Base-by-base conservation (phyloP, 495 filamentous ascomycete species). In the Penicillium pulvis region DNA sequence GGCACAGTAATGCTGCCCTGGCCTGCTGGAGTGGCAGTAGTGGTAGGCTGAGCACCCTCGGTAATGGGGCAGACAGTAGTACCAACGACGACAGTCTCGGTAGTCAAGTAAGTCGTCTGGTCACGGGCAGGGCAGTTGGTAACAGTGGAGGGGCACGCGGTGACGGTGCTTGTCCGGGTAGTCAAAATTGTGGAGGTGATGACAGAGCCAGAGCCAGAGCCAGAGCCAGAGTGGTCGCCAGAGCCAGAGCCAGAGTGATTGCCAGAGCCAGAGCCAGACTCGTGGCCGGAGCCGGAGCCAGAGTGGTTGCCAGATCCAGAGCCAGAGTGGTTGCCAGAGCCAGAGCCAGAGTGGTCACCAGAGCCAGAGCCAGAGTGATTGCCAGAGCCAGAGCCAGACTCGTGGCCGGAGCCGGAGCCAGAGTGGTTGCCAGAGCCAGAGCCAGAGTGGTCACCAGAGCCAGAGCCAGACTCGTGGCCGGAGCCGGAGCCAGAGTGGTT, bases 141-240 rank as follows among this genome's bases (percentile, higher is more conserved):
- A 2, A 71, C 62, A n/a, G 59, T 57, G 1, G 69, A 55, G 17
- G 58, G 62, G 56, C 73, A 74, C 35, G 61, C 59, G 17, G 71
- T 74, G 48, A 72, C 62, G 14, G 73, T 75, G 61, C 46, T 47
- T 35, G 58, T 58, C 9, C 57, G 51, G 8, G 73, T 74, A 23
- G 68, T 57, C 49, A 67, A 73, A 45, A 75, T 53, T 9, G 71
- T 73, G 7, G 73, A 74, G 14, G 73, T 75, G 0, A 66, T 24
- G 19, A 33, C 10, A 26, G 28, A 10, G 48, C 30, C 16, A 51
- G 48, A 50, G 28, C 28, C 47, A 14, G 11, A n/a, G n/a, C 47
- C 47, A 12, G 26, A 50, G 47, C 48, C 45, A 26, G 45, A 26
- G 2, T 16, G 1, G 3, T 12, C 1, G 23, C 20, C 20, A 23